These are phyloP conservation scores for Candida xyloterini DNA, from an alignment of 805 yeast species.

Conservation along the genomic window DNA sequence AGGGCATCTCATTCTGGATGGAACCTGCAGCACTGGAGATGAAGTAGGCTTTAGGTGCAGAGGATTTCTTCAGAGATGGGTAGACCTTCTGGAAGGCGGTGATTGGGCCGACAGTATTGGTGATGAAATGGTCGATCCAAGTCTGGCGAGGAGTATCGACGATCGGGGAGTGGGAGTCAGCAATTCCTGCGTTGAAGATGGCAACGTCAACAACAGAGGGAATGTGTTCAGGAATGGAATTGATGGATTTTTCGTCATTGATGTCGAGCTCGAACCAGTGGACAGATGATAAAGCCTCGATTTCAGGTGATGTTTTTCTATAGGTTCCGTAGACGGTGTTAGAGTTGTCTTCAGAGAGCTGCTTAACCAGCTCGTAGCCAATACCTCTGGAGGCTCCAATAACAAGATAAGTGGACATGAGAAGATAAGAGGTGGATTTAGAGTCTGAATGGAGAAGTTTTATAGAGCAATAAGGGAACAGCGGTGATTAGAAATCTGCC, in stretches of 20 bases:
- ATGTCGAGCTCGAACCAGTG: slow-evolving; percentile 24
- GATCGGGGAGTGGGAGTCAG: neutral
- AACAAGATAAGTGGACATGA: slow-evolving; percentile 29
- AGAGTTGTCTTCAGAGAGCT: slow-evolving; percentile 22
- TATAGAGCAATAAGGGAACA: too few relatives aligned
- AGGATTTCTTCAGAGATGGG: slow-evolving; percentile 21
- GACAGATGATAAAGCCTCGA: slow-evolving; percentile 19
- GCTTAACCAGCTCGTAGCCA: slow-evolving; percentile 34
- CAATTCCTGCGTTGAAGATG: slow-evolving; percentile 35
- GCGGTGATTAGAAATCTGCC: too few relatives aligned
- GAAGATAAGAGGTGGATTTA: too few relatives aligned
- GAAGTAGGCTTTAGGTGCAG: slow-evolving; percentile 27
- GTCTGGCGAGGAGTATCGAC: neutral
- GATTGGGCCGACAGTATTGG: slow-evolving; percentile 36
- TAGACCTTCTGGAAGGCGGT: slow-evolving; percentile 31
- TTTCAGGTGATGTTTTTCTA: slow-evolving; percentile 10
- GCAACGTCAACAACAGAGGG: slow-evolving; percentile 31
- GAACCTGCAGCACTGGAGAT: slow-evolving; percentile 32
- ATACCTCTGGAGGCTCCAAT: slow-evolving; percentile 45
- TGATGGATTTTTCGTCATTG: slow-evolving; percentile 19
- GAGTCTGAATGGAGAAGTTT: neutral
- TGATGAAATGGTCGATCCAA: slow-evolving; percentile 1
- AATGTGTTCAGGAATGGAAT: slow-evolving; percentile 15
- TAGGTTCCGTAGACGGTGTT: slow-evolving; percentile 24
- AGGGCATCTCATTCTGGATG: slow-evolving; percentile 24